Evolutionary conservation across 257 asterid species (phyloP).

Genomic region (Solanum paucissectum): DNA sequence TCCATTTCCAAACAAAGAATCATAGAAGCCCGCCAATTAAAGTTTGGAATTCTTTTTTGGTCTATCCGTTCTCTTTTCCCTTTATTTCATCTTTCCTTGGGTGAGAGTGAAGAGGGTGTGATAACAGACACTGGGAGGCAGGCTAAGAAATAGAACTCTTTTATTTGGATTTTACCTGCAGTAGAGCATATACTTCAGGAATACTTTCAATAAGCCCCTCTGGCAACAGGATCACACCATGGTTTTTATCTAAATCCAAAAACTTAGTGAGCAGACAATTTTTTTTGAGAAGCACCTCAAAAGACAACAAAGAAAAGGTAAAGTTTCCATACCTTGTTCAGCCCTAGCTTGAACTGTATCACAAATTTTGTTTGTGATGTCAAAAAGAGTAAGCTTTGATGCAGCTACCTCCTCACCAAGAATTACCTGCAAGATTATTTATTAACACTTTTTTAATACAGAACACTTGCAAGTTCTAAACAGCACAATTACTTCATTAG

Average conservation of each 20-base stretch:
- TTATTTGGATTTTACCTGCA: slow-evolving; percentile 44
- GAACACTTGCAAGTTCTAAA: background rate
- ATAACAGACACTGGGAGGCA: background rate
- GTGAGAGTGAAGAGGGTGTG: background rate
- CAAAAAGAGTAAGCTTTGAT: slow-evolving; percentile 91
- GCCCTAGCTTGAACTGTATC: slow-evolving; percentile 97
- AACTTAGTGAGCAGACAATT: slow-evolving; percentile 8
- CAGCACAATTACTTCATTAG: background rate
- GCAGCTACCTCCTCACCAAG: slow-evolving; percentile 98
- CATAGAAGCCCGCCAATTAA: background rate
- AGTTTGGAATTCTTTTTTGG: background rate
- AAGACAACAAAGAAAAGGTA: slow-evolving; percentile 2
- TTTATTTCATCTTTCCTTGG: background rate
- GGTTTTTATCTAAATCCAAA: slow-evolving; percentile 62
- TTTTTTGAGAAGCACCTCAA: background rate
- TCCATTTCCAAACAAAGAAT: background rate
- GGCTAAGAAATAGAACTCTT: background rate
- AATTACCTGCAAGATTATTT: slow-evolving; percentile 46
- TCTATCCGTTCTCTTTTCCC: background rate
- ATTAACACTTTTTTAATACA: background rate
- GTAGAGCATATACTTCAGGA: slow-evolving; percentile 87
- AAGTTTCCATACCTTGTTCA: slow-evolving; percentile 47
- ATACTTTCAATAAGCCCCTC: slow-evolving; percentile 98
- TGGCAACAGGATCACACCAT: slow-evolving; percentile 88
- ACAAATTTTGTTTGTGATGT: slow-evolving; percentile 82